These are phyloP conservation scores for Amanita pseudoporphyria DNA, from an alignment of 768 basidiomycete species.

Conservation along the genomic window DNA sequence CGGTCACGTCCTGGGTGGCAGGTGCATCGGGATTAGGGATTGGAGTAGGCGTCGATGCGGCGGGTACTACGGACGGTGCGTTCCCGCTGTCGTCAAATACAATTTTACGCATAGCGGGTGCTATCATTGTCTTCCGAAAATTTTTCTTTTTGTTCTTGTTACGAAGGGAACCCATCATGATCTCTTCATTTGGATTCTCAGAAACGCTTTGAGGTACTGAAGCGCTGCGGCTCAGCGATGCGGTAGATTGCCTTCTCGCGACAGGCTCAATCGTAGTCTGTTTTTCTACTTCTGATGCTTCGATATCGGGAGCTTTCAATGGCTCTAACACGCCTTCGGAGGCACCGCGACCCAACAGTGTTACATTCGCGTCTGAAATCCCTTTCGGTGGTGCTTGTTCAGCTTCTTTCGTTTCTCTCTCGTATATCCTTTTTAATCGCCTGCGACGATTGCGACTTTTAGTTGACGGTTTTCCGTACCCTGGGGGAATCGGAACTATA, in stretches of 20 bases:
- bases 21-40: neutral
- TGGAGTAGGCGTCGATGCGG: neutral
- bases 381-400: constrained; percentile 17
- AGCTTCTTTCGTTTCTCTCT: constrained; percentile 8
- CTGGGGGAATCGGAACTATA: constrained; percentile 37
- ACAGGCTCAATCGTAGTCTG: neutral
- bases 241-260: neutral
- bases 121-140: constrained; percentile 43
- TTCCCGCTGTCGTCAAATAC: constrained; percentile 28
- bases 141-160: constrained; percentile 73
- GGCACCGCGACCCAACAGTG: constrained; percentile 27
- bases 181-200: constrained; percentile 11
- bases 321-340: neutral
- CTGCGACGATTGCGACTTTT: constrained; percentile 50
- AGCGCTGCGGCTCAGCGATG: neutral
- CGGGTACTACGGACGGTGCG: neutral
- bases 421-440: constrained; percentile 29
- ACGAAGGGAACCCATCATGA: constrained; percentile 45
- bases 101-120: constrained; percentile 39
- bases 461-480: constrained; percentile 48
- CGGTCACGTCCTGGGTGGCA: neutral
- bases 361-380: constrained; percentile 31
- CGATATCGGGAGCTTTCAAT: neutral
- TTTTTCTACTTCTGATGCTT: neutral
- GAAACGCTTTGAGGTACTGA: constrained; percentile 9